These are phyloP conservation scores for Pyrus hybrid DNA, from an alignment of 331 rosid genomes.

Conservation along the genomic window DNA sequence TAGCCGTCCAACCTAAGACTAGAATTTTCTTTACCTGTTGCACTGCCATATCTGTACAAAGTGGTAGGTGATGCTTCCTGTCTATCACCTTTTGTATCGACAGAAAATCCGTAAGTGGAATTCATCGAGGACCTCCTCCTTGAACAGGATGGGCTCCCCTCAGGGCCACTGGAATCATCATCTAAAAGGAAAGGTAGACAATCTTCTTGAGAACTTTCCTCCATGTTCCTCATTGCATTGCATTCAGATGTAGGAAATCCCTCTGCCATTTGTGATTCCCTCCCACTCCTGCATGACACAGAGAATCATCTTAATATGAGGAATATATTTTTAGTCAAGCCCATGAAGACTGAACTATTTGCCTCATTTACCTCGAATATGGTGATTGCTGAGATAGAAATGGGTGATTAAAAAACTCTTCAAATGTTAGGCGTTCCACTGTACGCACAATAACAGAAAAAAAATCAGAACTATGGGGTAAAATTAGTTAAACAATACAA, in stretches of 20 bases:
- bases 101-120: slow-evolving; percentile 77
- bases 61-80: slow-evolving; percentile 34
- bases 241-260: slow-evolving; percentile 39
- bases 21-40: slow-evolving; percentile 19
- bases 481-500: neutral
- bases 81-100: slow-evolving; percentile 46
- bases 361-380: slow-evolving; percentile 45
- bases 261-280: slow-evolving; percentile 41
- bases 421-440: slow-evolving; percentile 94
- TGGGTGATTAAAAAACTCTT: slow-evolving; percentile 86
- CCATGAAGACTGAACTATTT: slow-evolving; percentile 13
- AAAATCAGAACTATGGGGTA: neutral
- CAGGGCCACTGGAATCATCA: slow-evolving; percentile 77
- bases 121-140: slow-evolving; percentile 54
- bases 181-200: slow-evolving; percentile 81
- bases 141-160: slow-evolving; percentile 61
- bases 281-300: slow-evolving; percentile 37
- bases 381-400: slow-evolving; percentile 50
- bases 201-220: slow-evolving; percentile 73
- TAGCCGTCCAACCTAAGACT: slow-evolving; percentile 31
- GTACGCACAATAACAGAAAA: slow-evolving; percentile 28
- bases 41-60: slow-evolving; percentile 31
- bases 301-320: slow-evolving; percentile 6
- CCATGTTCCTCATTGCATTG: slow-evolving; percentile 40
- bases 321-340: neutral